Evolutionary conservation across 2,329 filamentous ascomycete species (phyloP).

Genomic region (Huntiella bhutanensis): DNA sequence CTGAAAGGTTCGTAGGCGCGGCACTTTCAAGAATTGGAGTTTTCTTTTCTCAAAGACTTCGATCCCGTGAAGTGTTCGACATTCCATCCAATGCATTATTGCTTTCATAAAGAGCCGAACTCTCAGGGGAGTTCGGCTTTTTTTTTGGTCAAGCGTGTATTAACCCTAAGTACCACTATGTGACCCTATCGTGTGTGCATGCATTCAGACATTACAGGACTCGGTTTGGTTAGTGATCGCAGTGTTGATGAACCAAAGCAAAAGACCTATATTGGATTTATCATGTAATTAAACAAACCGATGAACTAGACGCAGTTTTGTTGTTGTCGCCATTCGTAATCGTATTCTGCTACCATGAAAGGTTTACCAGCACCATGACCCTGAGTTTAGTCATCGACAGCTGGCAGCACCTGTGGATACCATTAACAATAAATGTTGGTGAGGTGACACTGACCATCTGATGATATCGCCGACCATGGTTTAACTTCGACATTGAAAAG

Average conservation of each 20-base stretch:
- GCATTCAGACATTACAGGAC: no score
- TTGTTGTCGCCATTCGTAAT: no score
- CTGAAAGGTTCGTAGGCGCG: constrained; percentile 16
- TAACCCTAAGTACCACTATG: not conserved
- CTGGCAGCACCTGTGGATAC: not conserved
- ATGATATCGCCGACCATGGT: not conserved
- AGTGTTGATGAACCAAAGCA: no score
- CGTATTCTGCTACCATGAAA: no score
- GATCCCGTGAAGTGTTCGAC: constrained; percentile 47
- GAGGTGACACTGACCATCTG: constrained; percentile 1
- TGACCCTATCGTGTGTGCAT: not conserved
- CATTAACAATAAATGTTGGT: not conserved
- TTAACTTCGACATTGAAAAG: not conserved
- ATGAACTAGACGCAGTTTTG: no score
- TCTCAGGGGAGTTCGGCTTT: not conserved
- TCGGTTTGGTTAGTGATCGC: no score
- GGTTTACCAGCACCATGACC: no score
- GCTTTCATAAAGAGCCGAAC: not conserved
- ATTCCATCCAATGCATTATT: constrained; percentile 17
- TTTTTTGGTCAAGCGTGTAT: not conserved
- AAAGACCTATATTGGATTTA: no score
- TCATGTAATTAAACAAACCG: no score
- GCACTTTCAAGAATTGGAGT: constrained; percentile 47
- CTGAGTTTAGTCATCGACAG: not conserved
- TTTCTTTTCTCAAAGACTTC: constrained; percentile 25